A percentile compares a stretch with the other conserved stretches of the same genome.
Evolutionary conservation across 2,329 filamentous ascomycete species (phyloP).

Genomic region (Alternaria arbusti): DNA sequence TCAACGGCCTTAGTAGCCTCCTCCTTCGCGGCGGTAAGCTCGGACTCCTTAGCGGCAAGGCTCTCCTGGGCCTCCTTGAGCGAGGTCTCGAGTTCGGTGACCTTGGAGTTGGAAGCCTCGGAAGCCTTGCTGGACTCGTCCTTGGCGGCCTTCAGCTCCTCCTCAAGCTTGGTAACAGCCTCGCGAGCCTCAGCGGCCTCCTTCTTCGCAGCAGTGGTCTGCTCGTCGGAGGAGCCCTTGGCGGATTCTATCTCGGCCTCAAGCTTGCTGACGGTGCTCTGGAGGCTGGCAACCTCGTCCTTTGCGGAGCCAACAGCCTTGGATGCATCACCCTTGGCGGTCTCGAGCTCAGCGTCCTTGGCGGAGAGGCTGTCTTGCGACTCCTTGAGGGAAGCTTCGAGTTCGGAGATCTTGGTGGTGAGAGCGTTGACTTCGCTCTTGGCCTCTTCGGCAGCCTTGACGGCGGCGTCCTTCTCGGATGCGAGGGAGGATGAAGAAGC

Average conservation of each 20-base stretch:
- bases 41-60: constrained; percentile 29
- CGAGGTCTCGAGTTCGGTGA: constrained; percentile 31
- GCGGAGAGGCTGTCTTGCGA: constrained; percentile 27
- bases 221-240: constrained; percentile 23
- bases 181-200: constrained; percentile 18
- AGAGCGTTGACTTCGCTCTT: constrained; percentile 30
- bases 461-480: constrained; percentile 29
- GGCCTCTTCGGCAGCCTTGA: constrained; percentile 32
- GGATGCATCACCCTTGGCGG: constrained; percentile 21
- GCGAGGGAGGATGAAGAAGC: constrained; percentile 23
- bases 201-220: constrained; percentile 17
- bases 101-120: constrained; percentile 28
- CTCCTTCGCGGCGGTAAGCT: constrained; percentile 26
- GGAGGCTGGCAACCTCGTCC: constrained; percentile 30
- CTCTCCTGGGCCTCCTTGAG: constrained; percentile 25
- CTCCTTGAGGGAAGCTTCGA: constrained; percentile 33
- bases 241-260: constrained; percentile 24
- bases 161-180: constrained; percentile 19
- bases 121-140: constrained; percentile 24
- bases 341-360: constrained; percentile 29
- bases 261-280: constrained; percentile 35
- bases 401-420: constrained; percentile 33
- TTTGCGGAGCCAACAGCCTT: constrained; percentile 24
- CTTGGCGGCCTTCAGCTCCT: constrained; percentile 22
- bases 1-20: constrained; percentile 27